Evolutionary conservation across 768 basidiomycete species (phyloP).

Genomic region (Dioszegia crocea): DNA sequence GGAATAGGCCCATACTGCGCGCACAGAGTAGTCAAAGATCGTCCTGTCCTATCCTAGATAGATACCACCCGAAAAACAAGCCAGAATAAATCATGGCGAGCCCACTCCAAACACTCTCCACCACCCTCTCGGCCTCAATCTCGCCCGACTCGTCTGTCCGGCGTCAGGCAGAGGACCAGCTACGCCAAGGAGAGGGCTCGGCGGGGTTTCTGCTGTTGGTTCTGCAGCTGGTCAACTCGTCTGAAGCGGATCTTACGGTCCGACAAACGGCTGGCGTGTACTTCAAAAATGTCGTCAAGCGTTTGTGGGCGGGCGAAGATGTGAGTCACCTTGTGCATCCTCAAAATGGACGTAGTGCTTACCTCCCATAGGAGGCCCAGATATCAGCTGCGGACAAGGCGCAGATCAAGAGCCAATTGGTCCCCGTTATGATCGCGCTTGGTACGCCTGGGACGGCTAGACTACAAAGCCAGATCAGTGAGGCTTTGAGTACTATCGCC

Average conservation of each 20-base stretch:
- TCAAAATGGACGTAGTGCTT: background rate
- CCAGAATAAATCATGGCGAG: background rate
- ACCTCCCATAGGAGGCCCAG: constrained; percentile 33
- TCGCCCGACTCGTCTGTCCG: constrained; percentile 69
- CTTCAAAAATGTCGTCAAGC: constrained; percentile 85
- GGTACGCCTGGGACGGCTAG: constrained; percentile 59
- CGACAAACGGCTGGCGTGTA: constrained; percentile 82
- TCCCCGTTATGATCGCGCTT: constrained; percentile 85
- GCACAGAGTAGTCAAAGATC: no score
- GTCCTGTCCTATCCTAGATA: no score
- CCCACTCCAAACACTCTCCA: constrained; percentile 27
- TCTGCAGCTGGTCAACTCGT: constrained; percentile 70
- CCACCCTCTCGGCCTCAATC: constrained; percentile 58
- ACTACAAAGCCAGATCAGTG: constrained; percentile 72
- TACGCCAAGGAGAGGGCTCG: constrained; percentile 64
- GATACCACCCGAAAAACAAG: no score
- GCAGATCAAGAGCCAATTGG: constrained; percentile 67
- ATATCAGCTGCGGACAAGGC: constrained; percentile 68
- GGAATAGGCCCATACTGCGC: no score
- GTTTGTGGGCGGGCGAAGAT: constrained; percentile 71
- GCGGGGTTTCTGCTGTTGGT: constrained; percentile 75
- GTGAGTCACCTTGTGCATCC: constrained; percentile 36
- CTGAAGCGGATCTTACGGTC: constrained; percentile 57
- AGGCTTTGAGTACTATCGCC: constrained; percentile 87
- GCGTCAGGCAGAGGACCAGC: constrained; percentile 72